Conservation (phyloP, 2,329 filamentous ascomycete species). For the Aureobasidium sp. region DNA sequence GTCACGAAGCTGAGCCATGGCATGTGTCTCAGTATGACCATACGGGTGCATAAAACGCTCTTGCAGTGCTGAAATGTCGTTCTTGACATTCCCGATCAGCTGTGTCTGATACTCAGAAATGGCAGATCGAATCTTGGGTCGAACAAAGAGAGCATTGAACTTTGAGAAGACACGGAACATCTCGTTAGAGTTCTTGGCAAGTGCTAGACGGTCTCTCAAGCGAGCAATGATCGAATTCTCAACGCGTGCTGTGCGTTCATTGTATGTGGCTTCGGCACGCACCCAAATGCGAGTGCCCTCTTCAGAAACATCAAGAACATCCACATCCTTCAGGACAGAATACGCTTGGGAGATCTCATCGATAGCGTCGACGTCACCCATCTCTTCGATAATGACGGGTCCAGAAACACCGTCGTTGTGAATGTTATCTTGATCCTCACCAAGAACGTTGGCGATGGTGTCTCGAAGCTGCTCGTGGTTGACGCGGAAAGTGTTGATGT, state of each 20-base stretch:
- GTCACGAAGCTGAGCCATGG: constrained; percentile 95
- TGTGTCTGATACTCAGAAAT: constrained; percentile 98
- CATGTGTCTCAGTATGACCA: constrained; percentile 92
- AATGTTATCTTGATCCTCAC: constrained; percentile 49
- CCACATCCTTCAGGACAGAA: constrained; percentile 86
- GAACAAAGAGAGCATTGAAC: constrained; percentile 97
- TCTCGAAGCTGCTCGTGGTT: constrained; percentile 96
- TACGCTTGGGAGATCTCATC: constrained; percentile 95
- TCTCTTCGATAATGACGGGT: constrained; percentile 75
- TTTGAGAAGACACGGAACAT: constrained; percentile 99
- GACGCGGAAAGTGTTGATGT: constrained; percentile 88
- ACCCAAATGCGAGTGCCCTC: constrained; percentile 91
- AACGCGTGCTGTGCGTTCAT: constrained; percentile 91
- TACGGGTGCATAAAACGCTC: constrained; percentile 99
- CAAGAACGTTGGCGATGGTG: constrained; percentile 95
- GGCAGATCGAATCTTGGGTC: constrained; percentile 94
- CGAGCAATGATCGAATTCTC: constrained; percentile 98
- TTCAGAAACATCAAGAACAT: constrained; percentile 82
- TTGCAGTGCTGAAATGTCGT: constrained; percentile 85
- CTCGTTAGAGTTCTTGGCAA: constrained; percentile 94
- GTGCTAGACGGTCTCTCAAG: constrained; percentile 83
- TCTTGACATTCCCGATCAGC: constrained; percentile 95
- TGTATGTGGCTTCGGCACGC: constrained; percentile 90
- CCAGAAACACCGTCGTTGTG: constrained; percentile 51
- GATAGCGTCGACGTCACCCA: constrained; percentile 93